Percentiles rank a stretch among this genome's conserved stretches.
These are phyloP conservation scores for Aphanoascus verrucosus DNA, from an alignment of 2,329 filamentous ascomycete species.

Conservation along the genomic window DNA sequence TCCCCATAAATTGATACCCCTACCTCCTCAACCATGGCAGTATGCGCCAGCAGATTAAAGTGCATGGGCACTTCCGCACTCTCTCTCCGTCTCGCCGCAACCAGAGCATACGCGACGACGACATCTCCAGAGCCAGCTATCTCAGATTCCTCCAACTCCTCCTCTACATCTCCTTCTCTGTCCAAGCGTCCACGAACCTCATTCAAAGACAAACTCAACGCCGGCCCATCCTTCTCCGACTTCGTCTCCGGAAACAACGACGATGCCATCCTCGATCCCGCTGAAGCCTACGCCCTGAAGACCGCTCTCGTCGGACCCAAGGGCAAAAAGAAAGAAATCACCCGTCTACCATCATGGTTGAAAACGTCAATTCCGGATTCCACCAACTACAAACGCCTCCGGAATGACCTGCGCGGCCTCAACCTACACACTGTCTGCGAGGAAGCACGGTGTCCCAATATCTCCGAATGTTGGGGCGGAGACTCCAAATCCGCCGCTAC, in stretches of 20 bases:
- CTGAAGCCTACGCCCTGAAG: constrained; percentile 50
- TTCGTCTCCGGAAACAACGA: constrained; percentile 42
- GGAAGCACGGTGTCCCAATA: constrained; percentile 93
- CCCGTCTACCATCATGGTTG: constrained; percentile 79
- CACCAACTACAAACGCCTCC: constrained; percentile 87
- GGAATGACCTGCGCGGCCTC: constrained; percentile 79
- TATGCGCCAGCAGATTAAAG: constrained; percentile 7
- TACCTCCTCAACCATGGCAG: not conserved
- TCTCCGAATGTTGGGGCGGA: constrained; percentile 96
- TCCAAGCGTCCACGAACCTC: constrained; percentile 39
- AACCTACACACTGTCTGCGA: constrained; percentile 94
- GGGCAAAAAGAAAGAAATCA: constrained; percentile 55
- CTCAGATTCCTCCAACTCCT: constrained; percentile 24
- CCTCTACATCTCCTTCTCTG: constrained; percentile 44
- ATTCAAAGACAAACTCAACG: constrained; percentile 54
- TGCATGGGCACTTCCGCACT: constrained; percentile 2
- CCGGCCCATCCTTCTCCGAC: constrained; percentile 54
- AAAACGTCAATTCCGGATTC: constrained; percentile 87
- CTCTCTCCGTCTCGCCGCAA: constrained; percentile 8
- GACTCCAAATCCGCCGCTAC: constrained; percentile 79
- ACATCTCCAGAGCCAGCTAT: constrained; percentile 26
- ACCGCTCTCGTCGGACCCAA: constrained; percentile 51
- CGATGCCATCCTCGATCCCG: constrained; percentile 34
- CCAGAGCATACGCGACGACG: constrained; percentile 33
- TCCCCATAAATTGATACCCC: not conserved